Base-by-base conservation (phyloP, 176 grass and related monocot genomes). In the Oryza officinalis region DNA sequence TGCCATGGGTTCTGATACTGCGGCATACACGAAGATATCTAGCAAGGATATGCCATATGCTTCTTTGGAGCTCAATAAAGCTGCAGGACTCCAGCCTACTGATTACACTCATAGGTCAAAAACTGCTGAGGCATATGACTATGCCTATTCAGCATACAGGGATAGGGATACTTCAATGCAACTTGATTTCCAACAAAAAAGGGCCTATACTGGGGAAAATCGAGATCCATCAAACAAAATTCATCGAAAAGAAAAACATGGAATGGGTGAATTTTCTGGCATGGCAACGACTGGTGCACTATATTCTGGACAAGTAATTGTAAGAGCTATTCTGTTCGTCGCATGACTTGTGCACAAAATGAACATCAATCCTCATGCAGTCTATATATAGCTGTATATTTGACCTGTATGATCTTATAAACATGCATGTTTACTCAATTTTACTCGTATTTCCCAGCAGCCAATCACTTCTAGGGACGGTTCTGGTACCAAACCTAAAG, bases 401-500 rank as follows among this genome's bases (percentile, higher is more conserved):
- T 60, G 28, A 25, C 18, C 15, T 44, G 13, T 61, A 25, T 26
- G 1, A 28, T 5, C 50, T 18, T 64, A 63, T 27, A 84, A 31
- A 59, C 23, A 33, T 73, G 8, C 37, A 45, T 72, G 20, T 27
- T 37, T 80, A 75, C 6, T 81, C 22, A 78, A 49, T 60, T 69
- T 78, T 77, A 0, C 87, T 76, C 82, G 81, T 15, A 64, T 31
- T 89, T 70, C 85, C 88, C 71, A 91, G 92, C 87, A 91, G 41
- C 83, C 80, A 70, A 59, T 80, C 49, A 80, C 76, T 49, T 72
- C 70, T 71, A 87, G 92, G 74, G 97, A 96, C 77, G 90, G 96
- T 83, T 82, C 96, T 72, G 83, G 91, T 76, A 83, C 84, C 49
- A 96, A 94, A 86, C 87, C 97, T 63, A 99, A 99, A 91, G 93